Evolutionary conservation across 768 basidiomycete species (phyloP).

Genomic region (Panaeolus papilionaceus): DNA sequence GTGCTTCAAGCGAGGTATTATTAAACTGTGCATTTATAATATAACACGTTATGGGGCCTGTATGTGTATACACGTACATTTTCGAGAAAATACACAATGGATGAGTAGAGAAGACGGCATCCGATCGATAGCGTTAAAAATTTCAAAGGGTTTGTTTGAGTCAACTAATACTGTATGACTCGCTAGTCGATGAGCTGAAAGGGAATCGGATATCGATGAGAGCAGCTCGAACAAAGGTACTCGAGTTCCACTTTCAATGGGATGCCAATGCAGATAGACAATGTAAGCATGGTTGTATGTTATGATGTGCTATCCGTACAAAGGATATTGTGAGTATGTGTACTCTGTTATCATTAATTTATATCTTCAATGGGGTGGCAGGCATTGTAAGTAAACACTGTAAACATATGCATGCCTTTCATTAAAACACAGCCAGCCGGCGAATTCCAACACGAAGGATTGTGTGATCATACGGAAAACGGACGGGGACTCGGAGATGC

Average conservation of each 20-base stretch:
- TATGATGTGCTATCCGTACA: not conserved
- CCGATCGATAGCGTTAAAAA: not conserved
- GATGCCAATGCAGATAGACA: not conserved
- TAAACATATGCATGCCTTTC: no score
- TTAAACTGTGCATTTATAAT: not conserved
- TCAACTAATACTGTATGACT: no score
- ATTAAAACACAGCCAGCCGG: no score
- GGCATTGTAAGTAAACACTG: no score
- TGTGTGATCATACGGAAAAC: not conserved
- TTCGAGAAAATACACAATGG: not conserved
- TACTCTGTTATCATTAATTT: not conserved
- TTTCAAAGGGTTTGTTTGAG: not conserved
- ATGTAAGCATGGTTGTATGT: not conserved
- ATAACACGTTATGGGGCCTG: not conserved
- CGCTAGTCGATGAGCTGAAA: not conserved
- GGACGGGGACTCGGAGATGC: not conserved
- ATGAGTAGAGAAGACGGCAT: not conserved
- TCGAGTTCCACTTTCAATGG: not conserved
- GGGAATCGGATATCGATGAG: not conserved
- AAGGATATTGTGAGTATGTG: not conserved
- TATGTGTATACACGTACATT: not conserved
- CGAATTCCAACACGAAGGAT: no score
- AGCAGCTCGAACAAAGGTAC: not conserved
- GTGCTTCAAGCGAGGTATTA: not conserved
- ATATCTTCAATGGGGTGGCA: not conserved